Percentiles rank a stretch among this genome's conserved stretches.
These are phyloP conservation scores for Lachnellula subtilissima DNA, from an alignment of 2,329 filamentous ascomycete species.

Conservation along the genomic window DNA sequence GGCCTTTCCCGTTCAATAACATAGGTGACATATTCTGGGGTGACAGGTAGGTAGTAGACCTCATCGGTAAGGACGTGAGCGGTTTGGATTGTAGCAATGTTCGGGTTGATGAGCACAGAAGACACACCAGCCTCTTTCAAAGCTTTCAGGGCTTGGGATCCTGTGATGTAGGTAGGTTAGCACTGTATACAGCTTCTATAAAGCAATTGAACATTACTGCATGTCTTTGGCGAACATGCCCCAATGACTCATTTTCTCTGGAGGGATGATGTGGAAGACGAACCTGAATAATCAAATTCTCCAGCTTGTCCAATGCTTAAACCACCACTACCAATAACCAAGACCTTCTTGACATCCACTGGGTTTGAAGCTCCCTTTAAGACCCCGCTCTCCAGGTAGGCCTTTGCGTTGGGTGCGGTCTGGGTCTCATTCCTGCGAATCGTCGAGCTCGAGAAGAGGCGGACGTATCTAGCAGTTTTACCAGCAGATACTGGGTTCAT, in stretches of 20 bases:
- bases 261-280: slow-evolving; percentile 11
- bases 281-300: slow-evolving; percentile 98
- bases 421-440: slow-evolving; percentile 41
- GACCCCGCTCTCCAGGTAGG: slow-evolving; percentile 83
- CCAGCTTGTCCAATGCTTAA: slow-evolving; percentile 95
- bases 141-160: slow-evolving; percentile 93
- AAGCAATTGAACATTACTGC: background rate
- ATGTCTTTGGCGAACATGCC: background rate
- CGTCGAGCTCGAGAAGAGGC: slow-evolving; percentile 29
- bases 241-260: slow-evolving; percentile 22
- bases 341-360: slow-evolving; percentile 91
- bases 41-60: slow-evolving; percentile 97
- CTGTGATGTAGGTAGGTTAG: slow-evolving; percentile 42
- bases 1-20: slow-evolving; percentile 95
- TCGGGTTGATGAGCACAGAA: slow-evolving; percentile 94
- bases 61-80: slow-evolving; percentile 94
- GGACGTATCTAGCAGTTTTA: slow-evolving; percentile 24
- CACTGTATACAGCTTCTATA: background rate
- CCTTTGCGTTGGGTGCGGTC: slow-evolving; percentile 73
- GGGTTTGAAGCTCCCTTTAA: slow-evolving; percentile 71
- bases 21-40: slow-evolving; percentile 94
- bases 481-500: slow-evolving; percentile 18
- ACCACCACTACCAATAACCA: slow-evolving; percentile 93
- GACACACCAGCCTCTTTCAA: slow-evolving; percentile 90
- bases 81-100: slow-evolving; percentile 97